Conservation (phyloP, 176 grass and related monocot genomes). For the Triticum urartu region DNA sequence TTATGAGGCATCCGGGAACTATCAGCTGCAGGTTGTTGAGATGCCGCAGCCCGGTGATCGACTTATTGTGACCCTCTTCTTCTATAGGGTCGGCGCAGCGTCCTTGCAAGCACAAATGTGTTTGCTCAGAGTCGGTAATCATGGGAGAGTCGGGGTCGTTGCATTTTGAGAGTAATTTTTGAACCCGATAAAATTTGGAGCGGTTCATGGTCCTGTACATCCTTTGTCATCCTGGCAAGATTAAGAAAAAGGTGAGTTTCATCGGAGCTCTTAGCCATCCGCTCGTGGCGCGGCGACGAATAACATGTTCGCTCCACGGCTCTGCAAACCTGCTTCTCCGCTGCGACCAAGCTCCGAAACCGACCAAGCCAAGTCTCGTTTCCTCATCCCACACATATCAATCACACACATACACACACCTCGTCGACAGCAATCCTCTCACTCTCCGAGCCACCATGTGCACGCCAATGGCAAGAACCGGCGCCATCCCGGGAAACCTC, state of each 20-base stretch:
- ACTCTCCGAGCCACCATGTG: neutral
- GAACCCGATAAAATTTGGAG: too few species aligned
- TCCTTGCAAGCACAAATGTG: neutral
- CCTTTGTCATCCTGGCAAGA: neutral
- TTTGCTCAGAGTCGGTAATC: too few species aligned
- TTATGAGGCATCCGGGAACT: neutral
- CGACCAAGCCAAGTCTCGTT: neutral
- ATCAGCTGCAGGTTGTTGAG: neutral
- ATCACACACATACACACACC: neutral
- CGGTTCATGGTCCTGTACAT: neutral
- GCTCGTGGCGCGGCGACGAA: neutral
- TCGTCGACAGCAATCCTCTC: neutral
- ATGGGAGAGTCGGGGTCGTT: too few species aligned
- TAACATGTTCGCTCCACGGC: neutral
- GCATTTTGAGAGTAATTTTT: too few species aligned
- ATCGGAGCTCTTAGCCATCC: too few species aligned
- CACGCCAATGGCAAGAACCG: slow-evolving; percentile 27
- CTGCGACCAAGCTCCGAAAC: slow-evolving; percentile 20
- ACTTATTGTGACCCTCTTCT: too few species aligned
- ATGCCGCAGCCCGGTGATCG: too few species aligned
- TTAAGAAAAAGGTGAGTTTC: neutral
- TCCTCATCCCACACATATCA: neutral
- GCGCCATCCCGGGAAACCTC: neutral
- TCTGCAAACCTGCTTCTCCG: neutral
- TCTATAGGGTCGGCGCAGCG: too few species aligned